These are phyloP conservation scores for Cruciata laevipes DNA, from an alignment of 257 asterid species.

Conservation along the genomic window DNA sequence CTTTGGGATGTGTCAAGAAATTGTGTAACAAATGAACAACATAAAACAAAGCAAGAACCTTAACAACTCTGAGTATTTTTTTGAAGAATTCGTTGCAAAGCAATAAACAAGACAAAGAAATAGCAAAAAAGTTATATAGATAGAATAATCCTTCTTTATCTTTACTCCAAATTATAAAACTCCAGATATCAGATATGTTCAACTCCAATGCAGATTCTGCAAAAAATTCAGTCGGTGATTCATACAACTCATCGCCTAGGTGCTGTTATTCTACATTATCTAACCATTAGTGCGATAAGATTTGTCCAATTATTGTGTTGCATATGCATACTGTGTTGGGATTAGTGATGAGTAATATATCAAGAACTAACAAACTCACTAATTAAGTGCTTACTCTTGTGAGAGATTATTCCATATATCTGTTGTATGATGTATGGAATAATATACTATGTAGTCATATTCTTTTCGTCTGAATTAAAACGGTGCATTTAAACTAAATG, in stretches of 20 bases:
- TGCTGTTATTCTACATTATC: not conserved
- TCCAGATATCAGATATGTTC: not conserved
- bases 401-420: too few relatives aligned
- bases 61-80: not conserved
- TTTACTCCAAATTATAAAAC: constrained; percentile 7
- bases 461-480: too few relatives aligned
- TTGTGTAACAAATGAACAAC: not conserved
- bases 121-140: constrained; percentile 4
- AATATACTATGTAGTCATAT: too few relatives aligned
- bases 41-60: not conserved
- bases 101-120: not conserved
- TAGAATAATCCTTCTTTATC: not conserved
- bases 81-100: constrained; percentile 1
- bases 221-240: constrained; percentile 4
- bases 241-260: constrained; percentile 6
- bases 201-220: constrained; percentile 7
- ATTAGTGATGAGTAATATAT: not conserved
- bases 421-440: too few relatives aligned
- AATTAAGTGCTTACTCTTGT: not conserved
- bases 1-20: constrained; percentile 1
- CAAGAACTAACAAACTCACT: not conserved
- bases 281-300: not conserved
- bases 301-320: not conserved
- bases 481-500: too few relatives aligned
- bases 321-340: constrained; percentile 11